Evolutionary conservation across 2,329 filamentous ascomycete genomes (phyloP).

Genomic region (Arachnomyces sp.): DNA sequence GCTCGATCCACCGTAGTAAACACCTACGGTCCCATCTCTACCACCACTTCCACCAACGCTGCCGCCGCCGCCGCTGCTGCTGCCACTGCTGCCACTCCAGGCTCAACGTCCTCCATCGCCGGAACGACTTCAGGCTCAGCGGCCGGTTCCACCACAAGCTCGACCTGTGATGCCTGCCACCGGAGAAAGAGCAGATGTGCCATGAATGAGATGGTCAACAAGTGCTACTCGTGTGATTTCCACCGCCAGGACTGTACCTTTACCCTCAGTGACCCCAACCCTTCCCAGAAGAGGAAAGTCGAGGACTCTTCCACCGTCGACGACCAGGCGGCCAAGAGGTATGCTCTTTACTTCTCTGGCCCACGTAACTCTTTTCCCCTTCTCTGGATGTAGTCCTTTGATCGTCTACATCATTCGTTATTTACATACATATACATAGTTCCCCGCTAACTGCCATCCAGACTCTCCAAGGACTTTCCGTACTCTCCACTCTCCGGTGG

Average conservation of each 20-base stretch:
- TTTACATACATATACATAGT: not conserved
- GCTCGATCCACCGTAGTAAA: no score
- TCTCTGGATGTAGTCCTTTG: not conserved
- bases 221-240: constrained; percentile 39
- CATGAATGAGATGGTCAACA: constrained; percentile 37
- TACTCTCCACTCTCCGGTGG: constrained; percentile 1
- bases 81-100: not conserved
- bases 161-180: constrained; percentile 37
- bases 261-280: constrained; percentile 20
- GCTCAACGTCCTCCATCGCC: not conserved
- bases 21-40: no score
- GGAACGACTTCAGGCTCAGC: no score
- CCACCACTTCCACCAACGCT: no score
- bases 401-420: not conserved
- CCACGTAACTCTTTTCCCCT: not conserved
- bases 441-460: not conserved
- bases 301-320: constrained; percentile 23
- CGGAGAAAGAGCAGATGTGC: constrained; percentile 36
- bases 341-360: no score
- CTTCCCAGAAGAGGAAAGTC: constrained; percentile 34
- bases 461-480: not conserved
- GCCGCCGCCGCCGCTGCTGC: not conserved
- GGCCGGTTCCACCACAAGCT: constrained; percentile 6
- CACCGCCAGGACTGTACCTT: constrained; percentile 40
- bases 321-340: constrained; percentile 30